Percentiles rank a stretch among this genome's conserved stretches.
These are phyloP conservation scores for Rhypophila decipiens DNA, from an alignment of 495 filamentous ascomycete species.

Conservation along the genomic window DNA sequence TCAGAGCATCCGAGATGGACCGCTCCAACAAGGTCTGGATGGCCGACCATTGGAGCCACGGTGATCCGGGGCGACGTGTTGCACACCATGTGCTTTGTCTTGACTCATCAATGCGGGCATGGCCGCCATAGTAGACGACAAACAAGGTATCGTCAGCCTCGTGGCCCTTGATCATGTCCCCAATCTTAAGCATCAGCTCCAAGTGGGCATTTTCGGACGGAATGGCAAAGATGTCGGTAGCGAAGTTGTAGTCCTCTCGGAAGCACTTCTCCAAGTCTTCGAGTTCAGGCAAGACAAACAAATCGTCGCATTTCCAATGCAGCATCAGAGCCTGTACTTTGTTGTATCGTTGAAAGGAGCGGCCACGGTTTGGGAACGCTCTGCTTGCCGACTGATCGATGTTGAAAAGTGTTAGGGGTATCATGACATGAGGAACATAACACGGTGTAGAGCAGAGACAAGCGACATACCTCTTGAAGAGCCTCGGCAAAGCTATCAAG, in stretches of 20 bases:
- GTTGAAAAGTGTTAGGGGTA: constrained; percentile 3
- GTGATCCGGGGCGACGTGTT: constrained; percentile 32
- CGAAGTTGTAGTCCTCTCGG: constrained; percentile 40
- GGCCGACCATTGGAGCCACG: constrained; percentile 47
- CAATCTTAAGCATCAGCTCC: constrained; percentile 42
- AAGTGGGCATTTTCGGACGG: constrained; percentile 45
- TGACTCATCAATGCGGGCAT: constrained; percentile 45
- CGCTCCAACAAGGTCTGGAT: constrained; percentile 49
- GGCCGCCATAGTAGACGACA: constrained; percentile 50
- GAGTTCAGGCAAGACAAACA: constrained; percentile 46
- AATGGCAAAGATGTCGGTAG: constrained; percentile 44
- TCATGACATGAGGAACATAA: neutral
- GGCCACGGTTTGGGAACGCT: constrained; percentile 42
- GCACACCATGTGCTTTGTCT: constrained; percentile 50
- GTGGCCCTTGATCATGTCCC: constrained; percentile 43
- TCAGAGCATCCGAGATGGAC: constrained; percentile 46
- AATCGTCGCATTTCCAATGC: constrained; percentile 50
- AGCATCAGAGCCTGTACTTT: constrained; percentile 47
- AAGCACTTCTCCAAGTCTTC: constrained; percentile 44
- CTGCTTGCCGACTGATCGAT: constrained; percentile 38
- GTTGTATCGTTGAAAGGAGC: constrained; percentile 38
- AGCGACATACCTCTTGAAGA: constrained; percentile 38
- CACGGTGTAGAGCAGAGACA: neutral
- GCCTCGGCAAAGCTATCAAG: constrained; percentile 42
- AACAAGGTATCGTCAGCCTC: constrained; percentile 43